Percentiles rank a stretch among this genome's conserved stretches.
These are phyloP conservation scores for Tubosaeta sp. DNA, from an alignment of 768 basidiomycete species.

Conservation along the genomic window DNA sequence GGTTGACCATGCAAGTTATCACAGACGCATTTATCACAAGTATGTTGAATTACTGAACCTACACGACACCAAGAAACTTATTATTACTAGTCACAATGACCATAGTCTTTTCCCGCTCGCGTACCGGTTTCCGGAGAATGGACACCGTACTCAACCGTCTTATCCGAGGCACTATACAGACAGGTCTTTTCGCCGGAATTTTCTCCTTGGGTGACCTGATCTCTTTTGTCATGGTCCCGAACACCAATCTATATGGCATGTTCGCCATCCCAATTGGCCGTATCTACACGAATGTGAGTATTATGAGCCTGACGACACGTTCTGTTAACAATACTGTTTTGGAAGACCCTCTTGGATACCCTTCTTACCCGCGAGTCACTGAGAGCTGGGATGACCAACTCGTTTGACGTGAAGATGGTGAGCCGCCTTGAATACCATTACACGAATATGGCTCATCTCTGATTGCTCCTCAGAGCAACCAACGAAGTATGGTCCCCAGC, in stretches of 20 bases:
- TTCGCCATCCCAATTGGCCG: constrained; percentile 40
- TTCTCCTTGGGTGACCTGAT: constrained; percentile 51
- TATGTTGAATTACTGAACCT: constrained; percentile 8
- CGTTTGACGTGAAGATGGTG: constrained; percentile 26
- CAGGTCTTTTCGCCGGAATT: constrained; percentile 47
- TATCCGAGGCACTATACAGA: constrained; percentile 52
- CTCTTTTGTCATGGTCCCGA: constrained; percentile 25
- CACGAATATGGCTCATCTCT: neutral
- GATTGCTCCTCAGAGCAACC: neutral
- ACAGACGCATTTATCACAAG: constrained; percentile 44
- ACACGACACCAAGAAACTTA: neutral
- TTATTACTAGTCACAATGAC: constrained; percentile 16
- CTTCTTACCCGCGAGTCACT: constrained; percentile 8
- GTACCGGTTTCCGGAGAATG: constrained; percentile 49
- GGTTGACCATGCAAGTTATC: constrained; percentile 44
- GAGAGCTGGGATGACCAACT: neutral
- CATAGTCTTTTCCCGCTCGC: constrained; percentile 36
- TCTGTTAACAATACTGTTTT: neutral
- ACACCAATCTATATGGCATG: constrained; percentile 33
- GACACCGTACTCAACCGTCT: constrained; percentile 51
- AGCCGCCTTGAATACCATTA: neutral
- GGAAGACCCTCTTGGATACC: constrained; percentile 7
- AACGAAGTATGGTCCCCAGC: neutral
- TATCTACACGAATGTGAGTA: constrained; percentile 44
- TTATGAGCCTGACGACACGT: neutral